These are phyloP conservation scores for Prinsepia uniflora DNA, from an alignment of 306 rosid genomes.

Conservation along the genomic window DNA sequence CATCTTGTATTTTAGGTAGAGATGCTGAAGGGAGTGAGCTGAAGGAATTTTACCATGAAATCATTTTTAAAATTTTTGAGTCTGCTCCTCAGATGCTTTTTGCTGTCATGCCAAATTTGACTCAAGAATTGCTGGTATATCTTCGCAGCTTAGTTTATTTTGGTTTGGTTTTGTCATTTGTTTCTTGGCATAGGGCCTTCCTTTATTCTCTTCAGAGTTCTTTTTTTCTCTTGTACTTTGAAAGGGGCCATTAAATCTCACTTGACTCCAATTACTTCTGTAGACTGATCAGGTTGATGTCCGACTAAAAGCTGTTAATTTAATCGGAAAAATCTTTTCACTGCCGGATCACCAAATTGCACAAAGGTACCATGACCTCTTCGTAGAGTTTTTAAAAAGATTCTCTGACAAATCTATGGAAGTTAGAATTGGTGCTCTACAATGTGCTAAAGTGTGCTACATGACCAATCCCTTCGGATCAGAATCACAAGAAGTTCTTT, in stretches of 20 bases:
- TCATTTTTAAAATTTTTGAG: conserved; percentile 57
- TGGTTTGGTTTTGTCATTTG: neutral
- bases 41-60: conserved; percentile 76
- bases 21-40: conserved; percentile 59
- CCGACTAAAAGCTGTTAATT: conserved; percentile 85
- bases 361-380: conserved; percentile 57
- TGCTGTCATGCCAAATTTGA: conserved; percentile 70
- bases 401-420: conserved; percentile 87
- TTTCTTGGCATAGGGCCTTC: neutral
- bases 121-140: conserved; percentile 64
- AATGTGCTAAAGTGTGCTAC: conserved; percentile 66
- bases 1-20: conserved; percentile 67
- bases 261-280: conserved; percentile 23
- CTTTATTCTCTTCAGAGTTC: neutral
- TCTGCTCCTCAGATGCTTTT: conserved; percentile 82
- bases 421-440: conserved; percentile 77
- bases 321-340: conserved; percentile 76
- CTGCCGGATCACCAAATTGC: conserved; percentile 61
- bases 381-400: conserved; percentile 72
- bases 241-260: conserved; percentile 9
- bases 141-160: conserved; percentile 14
- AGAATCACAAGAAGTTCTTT: conserved; percentile 60
- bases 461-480: conserved; percentile 43
- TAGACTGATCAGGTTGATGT: conserved; percentile 95
- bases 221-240: conserved; percentile 2